Base-by-base conservation (phyloP, 192 early-diverging fungal species). In the Linnemannia elongata region DNA sequence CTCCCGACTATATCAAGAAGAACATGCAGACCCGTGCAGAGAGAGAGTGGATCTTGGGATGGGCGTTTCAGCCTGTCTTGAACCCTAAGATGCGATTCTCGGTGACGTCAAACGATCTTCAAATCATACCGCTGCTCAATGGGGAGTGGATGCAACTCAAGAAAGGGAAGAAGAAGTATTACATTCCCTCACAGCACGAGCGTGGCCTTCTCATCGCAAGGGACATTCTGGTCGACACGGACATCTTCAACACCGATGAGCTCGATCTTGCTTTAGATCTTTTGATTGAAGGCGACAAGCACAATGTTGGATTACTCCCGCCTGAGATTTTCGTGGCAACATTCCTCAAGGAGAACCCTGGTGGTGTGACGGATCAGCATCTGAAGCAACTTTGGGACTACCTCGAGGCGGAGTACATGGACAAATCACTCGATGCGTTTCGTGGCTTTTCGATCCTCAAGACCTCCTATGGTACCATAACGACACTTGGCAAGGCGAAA, bases 71-170 rank as follows among this genome's bases (percentile, higher is more conserved):
- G 12, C 45, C 45, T 6, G 6, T 82, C 27, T 13, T 75, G 1
- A 24, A 70, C 7, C 72, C 79, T 1, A 52, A 30, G 0, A 3
- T 49, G 17, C 47, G 18, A 49, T 15, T 20, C 15, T 20, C 47
- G 15, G 47, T 49, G 2, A 4, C 47, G 17, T 18, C 47, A 68
- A 74, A 49, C 76, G 1, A 36, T 82, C 77, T 8, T 13, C 55
- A 22, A 57, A 49, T 83, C 8, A 2, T 83, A 33, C 82, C 82
- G 0, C 54, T 83, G 60, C 39, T 73, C 24, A 69, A 83, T 55
- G 74, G 69, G 4, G 38, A 60, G 13, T 83, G 82, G 82, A 69
- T 42, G 45, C 54, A 17, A 5, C 71, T 78, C 10, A 0, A 4
- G 47, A 45, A 0, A 45, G 47, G 47, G 17, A 49, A 49, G 15